Percentiles rank a stretch among this genome's conserved stretches.
Evolutionary conservation across 1,284 basidiomycete genomes (phyloP).

Genomic region (Cryptococcus sp.): DNA sequence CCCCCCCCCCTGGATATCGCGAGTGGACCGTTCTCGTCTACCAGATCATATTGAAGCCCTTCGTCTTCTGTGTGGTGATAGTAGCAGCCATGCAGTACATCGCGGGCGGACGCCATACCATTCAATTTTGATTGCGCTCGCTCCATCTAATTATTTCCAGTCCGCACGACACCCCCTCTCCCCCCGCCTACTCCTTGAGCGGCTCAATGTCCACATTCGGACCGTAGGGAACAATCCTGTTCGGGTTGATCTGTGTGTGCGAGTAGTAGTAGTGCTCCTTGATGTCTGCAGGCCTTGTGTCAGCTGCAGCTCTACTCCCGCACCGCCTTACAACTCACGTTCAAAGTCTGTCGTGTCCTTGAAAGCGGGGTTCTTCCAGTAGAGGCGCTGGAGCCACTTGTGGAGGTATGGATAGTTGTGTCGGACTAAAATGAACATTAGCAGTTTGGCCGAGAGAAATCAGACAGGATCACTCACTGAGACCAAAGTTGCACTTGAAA

Average conservation of each 20-base stretch:
- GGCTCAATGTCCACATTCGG: constrained; percentile 68
- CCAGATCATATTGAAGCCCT: no score
- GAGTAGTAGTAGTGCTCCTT: constrained; percentile 72
- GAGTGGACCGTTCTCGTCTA: no score
- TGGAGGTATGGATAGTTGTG: constrained; percentile 78
- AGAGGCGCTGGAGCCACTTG: constrained; percentile 78
- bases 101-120: no score
- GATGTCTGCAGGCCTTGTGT: constrained; percentile 58
- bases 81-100: no score
- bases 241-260: constrained; percentile 63
- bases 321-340: constrained; percentile 43
- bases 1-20: no score
- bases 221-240: constrained; percentile 69
- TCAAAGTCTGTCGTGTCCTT: constrained; percentile 80
- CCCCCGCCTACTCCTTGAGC: constrained; percentile 40
- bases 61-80: no score
- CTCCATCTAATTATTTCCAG: no score
- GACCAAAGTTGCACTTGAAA: constrained; percentile 90
- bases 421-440: constrained; percentile 40
- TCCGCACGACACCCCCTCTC: not conserved
- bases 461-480: constrained; percentile 51
- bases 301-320: no score
- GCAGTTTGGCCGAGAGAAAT: not conserved
- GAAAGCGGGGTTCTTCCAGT: constrained; percentile 89
- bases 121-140: no score